phyloP scores from a whole-genome alignment of 495 filamentous ascomycete genomes.

The Tirmania nivea region DNA sequence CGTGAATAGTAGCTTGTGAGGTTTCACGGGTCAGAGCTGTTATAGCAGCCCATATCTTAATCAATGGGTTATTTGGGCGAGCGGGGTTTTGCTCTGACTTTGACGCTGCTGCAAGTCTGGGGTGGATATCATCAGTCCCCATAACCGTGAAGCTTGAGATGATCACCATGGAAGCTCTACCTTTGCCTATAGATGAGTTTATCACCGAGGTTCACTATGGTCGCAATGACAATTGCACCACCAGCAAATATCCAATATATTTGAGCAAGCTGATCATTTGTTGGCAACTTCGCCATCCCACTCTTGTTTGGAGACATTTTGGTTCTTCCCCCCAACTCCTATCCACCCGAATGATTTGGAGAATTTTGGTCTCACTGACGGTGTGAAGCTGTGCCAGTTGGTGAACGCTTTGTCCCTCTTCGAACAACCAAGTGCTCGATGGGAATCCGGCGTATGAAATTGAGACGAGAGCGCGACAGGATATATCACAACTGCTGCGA shows the following conservation, averaged over 20 bases:
- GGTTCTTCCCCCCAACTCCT: too few relatives aligned
- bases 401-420: too few relatives aligned
- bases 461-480: too few relatives aligned
- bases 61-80: constrained; percentile 36
- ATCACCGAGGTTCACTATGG: constrained; percentile 29
- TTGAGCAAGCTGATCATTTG: constrained; percentile 26
- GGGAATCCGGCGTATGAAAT: too few relatives aligned
- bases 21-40: constrained; percentile 48
- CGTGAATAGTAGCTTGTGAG: constrained; percentile 33
- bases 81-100: constrained; percentile 33
- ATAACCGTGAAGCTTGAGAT: not conserved
- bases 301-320: not conserved
- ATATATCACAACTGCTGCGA: too few relatives aligned
- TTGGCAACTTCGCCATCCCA: constrained; percentile 2
- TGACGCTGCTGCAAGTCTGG: constrained; percentile 20
- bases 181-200: constrained; percentile 27
- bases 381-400: too few relatives aligned
- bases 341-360: too few relatives aligned
- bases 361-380: too few relatives aligned
- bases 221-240: constrained; percentile 30
- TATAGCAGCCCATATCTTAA: constrained; percentile 38
- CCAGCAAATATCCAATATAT: constrained; percentile 43
- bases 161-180: constrained; percentile 15
- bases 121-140: not conserved
- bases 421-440: too few relatives aligned